phyloP scores from a whole-genome alignment of 1,139 yeast genomes.

The Suhomyces yuchorum region DNA sequence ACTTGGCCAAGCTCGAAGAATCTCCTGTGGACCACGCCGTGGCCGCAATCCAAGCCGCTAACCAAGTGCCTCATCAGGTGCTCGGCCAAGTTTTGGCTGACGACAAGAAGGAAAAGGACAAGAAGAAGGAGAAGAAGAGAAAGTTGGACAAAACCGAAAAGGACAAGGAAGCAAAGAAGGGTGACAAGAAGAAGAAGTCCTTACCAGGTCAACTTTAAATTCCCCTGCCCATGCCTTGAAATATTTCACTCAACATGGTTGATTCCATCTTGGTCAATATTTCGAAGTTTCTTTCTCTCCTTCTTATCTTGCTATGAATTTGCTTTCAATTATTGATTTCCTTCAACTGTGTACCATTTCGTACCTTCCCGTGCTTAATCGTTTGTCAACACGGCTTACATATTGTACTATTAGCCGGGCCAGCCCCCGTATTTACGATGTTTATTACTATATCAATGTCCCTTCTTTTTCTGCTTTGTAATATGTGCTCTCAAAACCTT shows the following conservation, averaged over 20 bases:
- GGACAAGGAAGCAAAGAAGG: constrained; percentile 19
- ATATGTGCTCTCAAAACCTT: constrained; percentile 83
- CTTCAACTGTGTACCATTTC: neutral
- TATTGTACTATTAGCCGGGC: constrained; percentile 12
- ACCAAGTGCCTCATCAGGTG: neutral
- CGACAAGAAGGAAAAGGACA: constrained; percentile 18
- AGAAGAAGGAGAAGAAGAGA: constrained; percentile 32
- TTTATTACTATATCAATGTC: constrained; percentile 36
- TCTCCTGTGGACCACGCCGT: constrained; percentile 16
- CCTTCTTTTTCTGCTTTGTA: constrained; percentile 86
- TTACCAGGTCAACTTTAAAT: neutral
- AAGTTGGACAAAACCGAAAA: constrained; percentile 23
- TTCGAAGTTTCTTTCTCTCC: neutral
- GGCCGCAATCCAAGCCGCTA: constrained; percentile 18
- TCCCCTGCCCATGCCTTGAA: too few relatives aligned
- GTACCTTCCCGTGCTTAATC: constrained; percentile 1
- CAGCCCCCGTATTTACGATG: constrained; percentile 12
- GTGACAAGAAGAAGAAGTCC: constrained; percentile 13
- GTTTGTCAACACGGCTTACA: neutral
- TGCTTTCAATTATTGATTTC: constrained; percentile 3
- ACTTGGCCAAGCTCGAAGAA: constrained; percentile 13
- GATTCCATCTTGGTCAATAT: neutral
- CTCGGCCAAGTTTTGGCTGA: constrained; percentile 3
- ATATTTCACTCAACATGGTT: neutral
- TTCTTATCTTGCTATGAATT: neutral